Conservation (phyloP, 1,284 basidiomycete genomes). For the Quambalaria eucalypti region DNA sequence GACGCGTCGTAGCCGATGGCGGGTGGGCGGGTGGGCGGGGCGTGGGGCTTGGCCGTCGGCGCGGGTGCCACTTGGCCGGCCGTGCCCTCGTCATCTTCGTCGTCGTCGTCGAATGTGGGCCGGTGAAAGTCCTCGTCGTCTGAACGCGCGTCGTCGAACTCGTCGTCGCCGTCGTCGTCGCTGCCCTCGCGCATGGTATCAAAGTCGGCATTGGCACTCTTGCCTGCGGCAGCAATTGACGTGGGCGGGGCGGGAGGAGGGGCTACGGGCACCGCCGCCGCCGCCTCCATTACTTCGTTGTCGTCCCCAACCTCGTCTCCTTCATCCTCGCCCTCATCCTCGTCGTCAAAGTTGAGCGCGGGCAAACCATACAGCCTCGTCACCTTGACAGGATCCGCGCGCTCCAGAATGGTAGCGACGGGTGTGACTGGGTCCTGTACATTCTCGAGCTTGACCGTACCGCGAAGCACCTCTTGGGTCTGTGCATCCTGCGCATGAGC, state of each 20-base stretch:
- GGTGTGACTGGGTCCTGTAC: constrained; percentile 81
- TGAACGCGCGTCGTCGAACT: background rate
- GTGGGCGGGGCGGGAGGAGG: background rate
- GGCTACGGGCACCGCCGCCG: background rate
- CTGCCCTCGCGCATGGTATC: background rate
- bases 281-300: too few relatives aligned
- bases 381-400: constrained; percentile 27
- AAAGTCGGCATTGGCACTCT: background rate
- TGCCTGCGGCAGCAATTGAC: background rate
- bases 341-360: constrained; percentile 8
- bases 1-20: constrained; percentile 48
- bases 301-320: background rate
- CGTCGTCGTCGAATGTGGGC: background rate
- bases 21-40: background rate
- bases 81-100: background rate
- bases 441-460: constrained; percentile 84
- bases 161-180: background rate
- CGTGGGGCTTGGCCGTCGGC: background rate
- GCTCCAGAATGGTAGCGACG: constrained; percentile 38
- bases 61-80: background rate
- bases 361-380: constrained; percentile 30
- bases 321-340: background rate
- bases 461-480: constrained; percentile 55
- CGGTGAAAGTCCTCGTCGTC: background rate
- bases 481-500: constrained; percentile 55